Conservation (phyloP, 352 stramenopile species). For the Pythium brassicae region DNA sequence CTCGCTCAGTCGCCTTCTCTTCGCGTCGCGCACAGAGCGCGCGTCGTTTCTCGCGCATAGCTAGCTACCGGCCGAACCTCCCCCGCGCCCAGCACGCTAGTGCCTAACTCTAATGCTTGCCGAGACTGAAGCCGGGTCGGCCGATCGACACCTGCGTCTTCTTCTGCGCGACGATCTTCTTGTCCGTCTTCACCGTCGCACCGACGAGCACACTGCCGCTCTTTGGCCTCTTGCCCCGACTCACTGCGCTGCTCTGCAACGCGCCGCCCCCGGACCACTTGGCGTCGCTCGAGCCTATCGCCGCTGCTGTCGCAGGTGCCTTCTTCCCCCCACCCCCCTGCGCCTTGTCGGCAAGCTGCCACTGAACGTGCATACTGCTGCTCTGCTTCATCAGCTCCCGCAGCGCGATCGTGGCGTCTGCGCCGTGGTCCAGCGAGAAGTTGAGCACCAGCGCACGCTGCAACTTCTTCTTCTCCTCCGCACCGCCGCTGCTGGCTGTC, state of each 20-base stretch:
- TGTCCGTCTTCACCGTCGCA: constrained; percentile 12
- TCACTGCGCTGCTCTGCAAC: too few species aligned
- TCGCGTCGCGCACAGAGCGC: constrained; percentile 1
- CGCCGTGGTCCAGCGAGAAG: constrained; percentile 58
- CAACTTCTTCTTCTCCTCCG: not conserved
- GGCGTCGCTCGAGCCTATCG: not conserved
- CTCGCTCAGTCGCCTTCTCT: constrained; percentile 23
- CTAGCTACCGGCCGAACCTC: too few species aligned
- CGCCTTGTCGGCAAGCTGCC: constrained; percentile 32
- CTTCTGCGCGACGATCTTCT: constrained; percentile 59
- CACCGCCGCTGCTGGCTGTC: not conserved
- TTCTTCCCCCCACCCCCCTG: not conserved
- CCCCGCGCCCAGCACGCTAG: too few species aligned
- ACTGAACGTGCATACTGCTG: constrained; percentile 77
- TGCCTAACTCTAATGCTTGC: constrained; percentile 43
- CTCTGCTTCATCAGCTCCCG: constrained; percentile 94
- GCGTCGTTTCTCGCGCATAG: not conserved
- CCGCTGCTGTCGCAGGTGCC: constrained; percentile 2
- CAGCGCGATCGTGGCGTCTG: constrained; percentile 92
- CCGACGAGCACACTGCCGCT: not conserved
- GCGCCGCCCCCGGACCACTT: not conserved
- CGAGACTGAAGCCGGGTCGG: constrained; percentile 74
- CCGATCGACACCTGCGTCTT: constrained; percentile 78
- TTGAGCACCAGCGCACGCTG: constrained; percentile 47
- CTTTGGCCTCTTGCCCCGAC: constrained; percentile 4